phyloP scores from a whole-genome alignment of 1,139 yeast species.

The Torulaspora pretoriensis region DNA sequence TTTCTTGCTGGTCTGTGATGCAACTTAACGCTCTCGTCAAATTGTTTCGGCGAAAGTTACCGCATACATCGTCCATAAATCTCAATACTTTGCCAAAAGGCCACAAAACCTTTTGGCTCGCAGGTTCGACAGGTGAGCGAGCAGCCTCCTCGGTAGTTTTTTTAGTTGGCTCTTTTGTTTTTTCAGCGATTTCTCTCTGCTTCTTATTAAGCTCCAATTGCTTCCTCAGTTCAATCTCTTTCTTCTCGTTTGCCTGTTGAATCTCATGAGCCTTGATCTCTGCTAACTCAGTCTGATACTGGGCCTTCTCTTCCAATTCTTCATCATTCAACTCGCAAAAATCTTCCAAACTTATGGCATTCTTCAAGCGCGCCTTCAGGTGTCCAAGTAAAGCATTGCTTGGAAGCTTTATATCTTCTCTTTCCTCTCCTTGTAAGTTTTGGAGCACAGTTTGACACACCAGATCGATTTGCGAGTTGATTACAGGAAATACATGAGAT shows the following conservation, averaged over 20 bases:
- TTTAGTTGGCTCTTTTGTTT: constrained; percentile 10
- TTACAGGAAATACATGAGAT: constrained; percentile 60
- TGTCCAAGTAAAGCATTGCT: constrained; percentile 76
- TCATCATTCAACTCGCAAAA: constrained; percentile 44
- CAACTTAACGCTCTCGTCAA: constrained; percentile 15
- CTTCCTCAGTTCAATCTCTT: constrained; percentile 28
- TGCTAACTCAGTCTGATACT: constrained; percentile 26
- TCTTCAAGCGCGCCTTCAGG: constrained; percentile 52
- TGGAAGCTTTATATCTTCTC: constrained; percentile 80
- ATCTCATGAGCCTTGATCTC: constrained; percentile 28
- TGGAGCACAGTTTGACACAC: constrained; percentile 47
- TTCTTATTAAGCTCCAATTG: constrained; percentile 24
- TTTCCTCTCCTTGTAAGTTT: constrained; percentile 51
- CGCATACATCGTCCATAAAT: constrained; percentile 22
- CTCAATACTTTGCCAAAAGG: constrained; percentile 21
- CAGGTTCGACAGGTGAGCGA: constrained; percentile 9
- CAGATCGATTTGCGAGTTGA: constrained; percentile 62
- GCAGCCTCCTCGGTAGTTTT: constrained; percentile 1
- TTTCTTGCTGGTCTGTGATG: constrained; percentile 18
- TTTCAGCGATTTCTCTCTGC: constrained; percentile 14
- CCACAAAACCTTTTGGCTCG: constrained; percentile 10
- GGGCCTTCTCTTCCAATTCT: constrained; percentile 32
- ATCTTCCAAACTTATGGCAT: constrained; percentile 59
- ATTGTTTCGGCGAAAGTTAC: constrained; percentile 18
- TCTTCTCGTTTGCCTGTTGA: constrained; percentile 33